phyloP scores from a whole-genome alignment of 2,329 filamentous ascomycete species.

The Neofusicoccum parvum region DNA sequence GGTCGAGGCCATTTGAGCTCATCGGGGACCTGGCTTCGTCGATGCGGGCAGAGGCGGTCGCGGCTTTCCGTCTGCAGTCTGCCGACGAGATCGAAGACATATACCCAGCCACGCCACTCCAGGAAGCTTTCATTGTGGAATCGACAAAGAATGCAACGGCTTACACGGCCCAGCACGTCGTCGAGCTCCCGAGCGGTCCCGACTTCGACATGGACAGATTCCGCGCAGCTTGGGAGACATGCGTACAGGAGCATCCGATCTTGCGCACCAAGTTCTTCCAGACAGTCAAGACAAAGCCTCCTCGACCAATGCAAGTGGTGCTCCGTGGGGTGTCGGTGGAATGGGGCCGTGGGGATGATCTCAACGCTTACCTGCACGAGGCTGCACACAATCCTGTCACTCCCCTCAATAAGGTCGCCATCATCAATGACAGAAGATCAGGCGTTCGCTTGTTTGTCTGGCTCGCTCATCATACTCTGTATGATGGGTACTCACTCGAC shows the following conservation, averaged over 20 bases:
- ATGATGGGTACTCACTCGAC: constrained; percentile 42
- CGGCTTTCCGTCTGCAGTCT: constrained; percentile 40
- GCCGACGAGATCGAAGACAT: constrained; percentile 41
- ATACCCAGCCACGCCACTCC: constrained; percentile 46
- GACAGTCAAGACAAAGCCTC: constrained; percentile 30
- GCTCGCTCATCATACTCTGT: constrained; percentile 45
- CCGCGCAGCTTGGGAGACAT: constrained; percentile 50
- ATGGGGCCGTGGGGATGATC: constrained; percentile 29
- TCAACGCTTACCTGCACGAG: constrained; percentile 37
- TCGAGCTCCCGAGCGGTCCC: constrained; percentile 41
- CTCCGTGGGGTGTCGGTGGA: constrained; percentile 30
- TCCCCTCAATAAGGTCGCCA: constrained; percentile 30
- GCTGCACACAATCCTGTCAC: constrained; percentile 28
- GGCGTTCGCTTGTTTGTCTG: constrained; percentile 36
- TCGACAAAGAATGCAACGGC: constrained; percentile 50
- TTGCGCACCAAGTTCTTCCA: constrained; percentile 47
- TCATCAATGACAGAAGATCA: constrained; percentile 26
- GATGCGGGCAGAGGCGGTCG: constrained; percentile 31
- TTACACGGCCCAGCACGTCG: constrained; percentile 52
- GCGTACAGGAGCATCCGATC: constrained; percentile 48
- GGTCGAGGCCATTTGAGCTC: constrained; percentile 25
- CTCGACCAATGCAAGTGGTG: constrained; percentile 33
- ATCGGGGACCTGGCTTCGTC: constrained; percentile 34
- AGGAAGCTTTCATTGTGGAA: constrained; percentile 51
- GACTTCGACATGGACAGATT: constrained; percentile 46